Evolutionary conservation across 1,284 basidiomycete species (phyloP).

Genomic region (Microbotryum violaceum): DNA sequence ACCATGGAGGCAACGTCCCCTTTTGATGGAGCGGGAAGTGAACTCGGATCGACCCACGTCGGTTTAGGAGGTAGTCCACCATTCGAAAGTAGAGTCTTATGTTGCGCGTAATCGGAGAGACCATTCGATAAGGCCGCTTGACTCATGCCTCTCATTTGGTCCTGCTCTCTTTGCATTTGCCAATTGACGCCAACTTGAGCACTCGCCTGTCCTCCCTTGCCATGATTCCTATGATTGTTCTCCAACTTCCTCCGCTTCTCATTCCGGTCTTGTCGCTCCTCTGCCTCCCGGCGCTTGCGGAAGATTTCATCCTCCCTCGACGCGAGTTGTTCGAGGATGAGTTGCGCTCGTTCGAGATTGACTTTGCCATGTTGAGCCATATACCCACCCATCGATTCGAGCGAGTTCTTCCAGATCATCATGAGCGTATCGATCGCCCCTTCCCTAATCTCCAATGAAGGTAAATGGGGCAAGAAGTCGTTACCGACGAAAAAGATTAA

Average conservation of each 20-base stretch:
- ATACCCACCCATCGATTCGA: conserved; percentile 94
- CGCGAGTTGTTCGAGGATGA: conserved; percentile 91
- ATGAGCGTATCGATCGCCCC: conserved; percentile 95
- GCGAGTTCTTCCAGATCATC: conserved; percentile 87
- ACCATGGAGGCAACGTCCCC: conserved; percentile 17
- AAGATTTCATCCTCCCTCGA: conserved; percentile 94
- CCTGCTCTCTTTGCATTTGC: too few relatives aligned
- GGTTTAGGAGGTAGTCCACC: conserved; percentile 44
- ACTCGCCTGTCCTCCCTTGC: too few relatives aligned
- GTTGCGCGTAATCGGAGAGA: conserved; percentile 41
- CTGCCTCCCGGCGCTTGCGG: conserved; percentile 77
- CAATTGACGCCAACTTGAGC: too few relatives aligned
- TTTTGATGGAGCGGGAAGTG: not conserved
- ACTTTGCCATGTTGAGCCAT: conserved; percentile 88
- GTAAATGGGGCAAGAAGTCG: conserved; percentile 97
- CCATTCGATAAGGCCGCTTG: too few relatives aligned
- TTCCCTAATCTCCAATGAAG: conserved; percentile 96
- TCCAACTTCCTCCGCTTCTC: conserved; percentile 71
- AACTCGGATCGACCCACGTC: conserved; percentile 8
- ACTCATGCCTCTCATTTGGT: too few relatives aligned
- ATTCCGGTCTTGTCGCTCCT: conserved; percentile 82
- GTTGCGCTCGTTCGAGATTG: conserved; percentile 75
- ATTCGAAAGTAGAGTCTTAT: conserved; percentile 73
- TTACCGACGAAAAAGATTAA: conserved; percentile 99
- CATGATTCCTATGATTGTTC: conserved; percentile 46